Evolutionary conservation across 2,329 filamentous ascomycete species (phyloP).

Genomic region (Aspergillus sp.): DNA sequence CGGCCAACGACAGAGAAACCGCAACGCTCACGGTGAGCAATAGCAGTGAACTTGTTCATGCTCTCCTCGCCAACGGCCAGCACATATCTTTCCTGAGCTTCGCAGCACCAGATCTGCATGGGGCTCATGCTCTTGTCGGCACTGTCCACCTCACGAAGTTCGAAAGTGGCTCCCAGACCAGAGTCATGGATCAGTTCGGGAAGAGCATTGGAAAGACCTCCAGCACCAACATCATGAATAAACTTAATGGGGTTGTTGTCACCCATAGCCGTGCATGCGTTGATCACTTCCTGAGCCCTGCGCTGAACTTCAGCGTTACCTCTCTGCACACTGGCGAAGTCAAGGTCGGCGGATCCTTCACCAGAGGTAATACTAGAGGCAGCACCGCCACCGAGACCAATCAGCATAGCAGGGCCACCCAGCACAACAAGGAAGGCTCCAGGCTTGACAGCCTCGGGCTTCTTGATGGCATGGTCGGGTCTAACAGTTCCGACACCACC

Average conservation of each 20-base stretch:
- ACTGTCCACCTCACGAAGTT: slow-evolving; percentile 90
- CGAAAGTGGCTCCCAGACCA: slow-evolving; percentile 85
- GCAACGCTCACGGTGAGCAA: slow-evolving; percentile 81
- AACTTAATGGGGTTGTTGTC: slow-evolving; percentile 87
- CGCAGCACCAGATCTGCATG: slow-evolving; percentile 96
- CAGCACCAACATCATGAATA: slow-evolving; percentile 96
- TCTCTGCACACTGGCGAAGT: slow-evolving; percentile 95
- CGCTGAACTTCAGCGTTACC: slow-evolving; percentile 97
- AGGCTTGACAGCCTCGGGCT: slow-evolving; percentile 72
- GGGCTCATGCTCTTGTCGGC: slow-evolving; percentile 91
- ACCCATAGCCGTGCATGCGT: slow-evolving; percentile 84
- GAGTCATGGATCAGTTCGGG: slow-evolving; percentile 92
- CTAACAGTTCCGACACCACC: slow-evolving; percentile 91
- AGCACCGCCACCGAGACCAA: slow-evolving; percentile 91
- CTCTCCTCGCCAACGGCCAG: slow-evolving; percentile 79
- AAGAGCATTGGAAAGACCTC: slow-evolving; percentile 79
- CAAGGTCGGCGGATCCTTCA: slow-evolving; percentile 85
- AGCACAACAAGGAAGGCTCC: slow-evolving; percentile 92
- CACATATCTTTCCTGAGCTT: slow-evolving; percentile 95
- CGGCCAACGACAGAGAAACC: slow-evolving; percentile 89
- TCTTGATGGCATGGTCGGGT: slow-evolving; percentile 87
- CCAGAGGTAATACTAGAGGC: slow-evolving; percentile 88
- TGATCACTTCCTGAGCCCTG: slow-evolving; percentile 96
- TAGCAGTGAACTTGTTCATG: slow-evolving; percentile 69
- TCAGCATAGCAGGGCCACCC: slow-evolving; percentile 95